Conservation (phyloP, 768 basidiomycete species). For the Tephrocybe sp. region DNA sequence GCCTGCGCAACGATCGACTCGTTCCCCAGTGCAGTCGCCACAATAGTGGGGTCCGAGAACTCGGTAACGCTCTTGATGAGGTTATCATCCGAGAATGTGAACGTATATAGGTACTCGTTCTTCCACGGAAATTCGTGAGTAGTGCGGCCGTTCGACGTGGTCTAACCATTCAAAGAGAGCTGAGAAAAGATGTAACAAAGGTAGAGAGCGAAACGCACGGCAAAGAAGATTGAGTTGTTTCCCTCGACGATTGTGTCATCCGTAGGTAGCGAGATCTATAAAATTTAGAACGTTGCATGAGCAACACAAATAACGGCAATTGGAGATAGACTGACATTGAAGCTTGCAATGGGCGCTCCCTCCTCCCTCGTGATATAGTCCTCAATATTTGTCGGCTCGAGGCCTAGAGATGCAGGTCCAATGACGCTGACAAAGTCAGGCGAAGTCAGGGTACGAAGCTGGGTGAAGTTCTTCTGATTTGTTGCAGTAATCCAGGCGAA, state of each 20-base stretch:
- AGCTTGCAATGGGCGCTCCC: constrained; percentile 9
- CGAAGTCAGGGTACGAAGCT: constrained; percentile 8
- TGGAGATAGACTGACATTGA: constrained; percentile 4
- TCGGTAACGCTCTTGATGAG: no score
- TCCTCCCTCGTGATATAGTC: constrained; percentile 2
- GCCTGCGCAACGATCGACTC: no score
- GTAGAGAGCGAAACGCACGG: constrained; percentile 2
- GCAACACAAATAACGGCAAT: no score
- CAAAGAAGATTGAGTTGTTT: constrained; percentile 8
- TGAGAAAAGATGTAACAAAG: background rate
- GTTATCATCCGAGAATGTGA: no score
- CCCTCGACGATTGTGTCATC: constrained; percentile 11
- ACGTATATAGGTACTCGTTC: constrained; percentile 14
- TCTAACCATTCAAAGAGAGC: background rate
- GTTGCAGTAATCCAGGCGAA: constrained; percentile 13
- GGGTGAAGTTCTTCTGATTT: constrained; percentile 8
- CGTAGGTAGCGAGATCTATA: constrained; percentile 11
- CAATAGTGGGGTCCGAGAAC: no score
- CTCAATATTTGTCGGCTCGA: constrained; percentile 5
- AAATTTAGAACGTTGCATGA: no score
- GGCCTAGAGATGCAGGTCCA: constrained; percentile 9
- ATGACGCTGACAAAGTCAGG: constrained; percentile 13
- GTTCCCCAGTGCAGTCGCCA: no score
- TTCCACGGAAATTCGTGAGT: constrained; percentile 12
- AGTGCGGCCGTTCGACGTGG: constrained; percentile 12